Percentiles rank a stretch among this genome's conserved stretches.
phyloP scores from a whole-genome alignment of 768 basidiomycete species.

The Pleurotus citrinopileatus region DNA sequence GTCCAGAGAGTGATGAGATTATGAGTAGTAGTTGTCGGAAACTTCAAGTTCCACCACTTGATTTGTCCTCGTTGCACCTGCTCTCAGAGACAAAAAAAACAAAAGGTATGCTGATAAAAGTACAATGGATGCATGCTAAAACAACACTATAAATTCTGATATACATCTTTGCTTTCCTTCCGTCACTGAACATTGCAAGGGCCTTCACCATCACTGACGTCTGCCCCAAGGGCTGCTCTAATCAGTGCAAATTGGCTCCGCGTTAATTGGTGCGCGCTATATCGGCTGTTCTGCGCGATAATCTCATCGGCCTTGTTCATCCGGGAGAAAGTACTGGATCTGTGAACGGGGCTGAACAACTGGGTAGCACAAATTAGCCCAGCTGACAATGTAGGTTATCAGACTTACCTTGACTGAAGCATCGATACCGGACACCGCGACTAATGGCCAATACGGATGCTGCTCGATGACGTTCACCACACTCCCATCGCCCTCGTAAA shows the following conservation, averaged over 20 bases:
- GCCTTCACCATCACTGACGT: neutral
- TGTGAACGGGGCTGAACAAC: constrained; percentile 63
- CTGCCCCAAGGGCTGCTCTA: constrained; percentile 4
- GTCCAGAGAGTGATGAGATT: no score
- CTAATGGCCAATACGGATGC: constrained; percentile 73
- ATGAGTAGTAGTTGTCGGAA: constrained; percentile 1
- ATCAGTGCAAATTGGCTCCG: constrained; percentile 4
- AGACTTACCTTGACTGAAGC: constrained; percentile 74
- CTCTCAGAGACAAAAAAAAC: neutral
- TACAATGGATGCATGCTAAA: no score
- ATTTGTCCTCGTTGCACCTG: constrained; percentile 9
- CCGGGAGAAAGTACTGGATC: constrained; percentile 51
- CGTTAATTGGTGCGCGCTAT: neutral
- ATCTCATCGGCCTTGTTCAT: constrained; percentile 51
- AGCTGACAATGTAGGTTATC: no score
- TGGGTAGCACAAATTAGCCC: no score
- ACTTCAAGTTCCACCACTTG: constrained; percentile 5
- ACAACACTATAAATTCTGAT: neutral
- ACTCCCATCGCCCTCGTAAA: constrained; percentile 79
- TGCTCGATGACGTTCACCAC: constrained; percentile 88
- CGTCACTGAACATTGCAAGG: constrained; percentile 5
- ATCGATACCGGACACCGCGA: constrained; percentile 90
- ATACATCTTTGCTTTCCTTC: no score
- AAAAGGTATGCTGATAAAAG: neutral
- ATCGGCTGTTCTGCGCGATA: constrained; percentile 45